Base-by-base conservation (phyloP, 2,329 filamentous ascomycete species). In the Cladophialophora carrionii region DNA sequence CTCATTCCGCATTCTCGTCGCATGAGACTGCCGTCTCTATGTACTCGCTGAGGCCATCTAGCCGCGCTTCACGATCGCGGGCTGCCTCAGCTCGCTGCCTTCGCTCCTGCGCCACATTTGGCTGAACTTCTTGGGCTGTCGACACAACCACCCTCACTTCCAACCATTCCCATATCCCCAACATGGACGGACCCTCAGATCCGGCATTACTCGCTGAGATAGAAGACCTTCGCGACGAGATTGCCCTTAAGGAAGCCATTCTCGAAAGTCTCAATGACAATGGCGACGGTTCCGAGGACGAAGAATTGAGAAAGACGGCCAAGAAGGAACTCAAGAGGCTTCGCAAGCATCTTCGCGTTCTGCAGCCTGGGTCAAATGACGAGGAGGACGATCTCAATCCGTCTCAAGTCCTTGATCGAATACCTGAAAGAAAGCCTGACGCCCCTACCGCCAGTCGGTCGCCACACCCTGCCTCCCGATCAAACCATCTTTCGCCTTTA, bases 201-300 rank as follows among this genome's bases (percentile, higher is more conserved):
- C 57, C 43, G 32, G 53, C 57, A 14, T 12, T 58, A 12, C 24
- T 58, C 24, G 52, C 57, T 22, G 61, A 66, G 26, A 63, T 68
- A n/a, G 61, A 64, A 51, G 65, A 68, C 31, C 51, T 71, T 53
- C 61, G 49, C 41, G 67, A 71, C 48, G 67, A 71, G 9, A 69
- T 71, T 59, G 67, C 61, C 51, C 52, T 71, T 61, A 64, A 69
- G 12, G 48, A 60, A 22, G 65, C 61, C 20, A 57, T 71, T 59
- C 65, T 69, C 20, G 61, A 61, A 22, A 68, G 65, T 57, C 58
- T 71, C 17, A 20, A 56, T 32, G 62, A 67, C 17, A 29, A 57
- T 29, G 58, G 56, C 10, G 29, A 58, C 26, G 63, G 63, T 29
- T 37, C 46, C 10, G 69, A 69, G 6, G 57, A 55, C 9, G 61